Conservation (phyloP, 164 flowering plant species). For the Liriodendron chinense region DNA sequence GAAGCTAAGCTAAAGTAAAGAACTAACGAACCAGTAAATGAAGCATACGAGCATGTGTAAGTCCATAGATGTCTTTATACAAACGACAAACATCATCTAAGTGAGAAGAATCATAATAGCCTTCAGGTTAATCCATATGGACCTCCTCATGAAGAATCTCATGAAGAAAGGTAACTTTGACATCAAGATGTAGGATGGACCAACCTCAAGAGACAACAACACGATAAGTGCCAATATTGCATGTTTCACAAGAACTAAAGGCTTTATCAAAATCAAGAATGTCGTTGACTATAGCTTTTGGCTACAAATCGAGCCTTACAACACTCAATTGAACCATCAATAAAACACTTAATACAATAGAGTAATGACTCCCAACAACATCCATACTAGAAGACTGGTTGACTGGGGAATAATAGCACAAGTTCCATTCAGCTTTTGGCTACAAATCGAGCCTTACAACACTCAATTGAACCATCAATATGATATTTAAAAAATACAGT, state of each 20-base stretch:
- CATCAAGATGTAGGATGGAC: background rate
- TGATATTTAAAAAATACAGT: no score
- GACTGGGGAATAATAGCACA: no score
- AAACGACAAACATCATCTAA: background rate
- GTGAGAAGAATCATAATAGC: background rate
- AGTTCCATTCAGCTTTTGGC: no score
- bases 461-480: no score
- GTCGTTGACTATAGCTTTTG: background rate
- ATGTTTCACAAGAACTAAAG: background rate
- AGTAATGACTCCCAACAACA: no score
- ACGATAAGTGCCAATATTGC: background rate
- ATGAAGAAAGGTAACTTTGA: background rate
- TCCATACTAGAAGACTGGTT: no score
- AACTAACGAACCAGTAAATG: background rate
- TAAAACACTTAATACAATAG: no score
- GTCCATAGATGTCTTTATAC: background rate
- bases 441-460: no score
- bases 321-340: no score
- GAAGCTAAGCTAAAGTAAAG: background rate
- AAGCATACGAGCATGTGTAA: background rate
- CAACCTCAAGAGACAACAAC: background rate
- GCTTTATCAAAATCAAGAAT: background rate
- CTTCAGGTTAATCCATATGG: background rate
- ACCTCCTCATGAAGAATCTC: background rate
- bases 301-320: no score